These are phyloP conservation scores for Candida pini DNA, from an alignment of 805 yeast genomes.

Conservation along the genomic window DNA sequence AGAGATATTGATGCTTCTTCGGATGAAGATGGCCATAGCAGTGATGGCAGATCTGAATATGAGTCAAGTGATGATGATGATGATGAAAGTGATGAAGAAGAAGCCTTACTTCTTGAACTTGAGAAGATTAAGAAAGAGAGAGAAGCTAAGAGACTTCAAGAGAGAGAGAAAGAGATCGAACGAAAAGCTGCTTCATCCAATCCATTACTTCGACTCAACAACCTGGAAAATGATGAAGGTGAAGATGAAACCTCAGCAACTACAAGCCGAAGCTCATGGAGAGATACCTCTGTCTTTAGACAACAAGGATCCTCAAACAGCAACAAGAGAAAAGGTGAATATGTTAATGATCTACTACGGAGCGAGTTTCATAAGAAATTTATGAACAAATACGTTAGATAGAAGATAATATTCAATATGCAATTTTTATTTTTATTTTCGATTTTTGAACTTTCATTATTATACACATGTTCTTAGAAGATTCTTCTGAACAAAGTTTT, in stretches of 20 bases:
- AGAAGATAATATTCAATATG: not conserved
- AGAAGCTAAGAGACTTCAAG: slow-evolving; percentile 20
- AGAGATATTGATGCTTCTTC: slow-evolving; percentile 22
- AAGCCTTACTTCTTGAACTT: slow-evolving; percentile 38
- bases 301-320: not conserved
- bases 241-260: slow-evolving; percentile 6
- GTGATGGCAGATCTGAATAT: too few relatives aligned
- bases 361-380: slow-evolving; percentile 38
- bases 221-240: slow-evolving; percentile 7
- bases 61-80: slow-evolving; percentile 18
- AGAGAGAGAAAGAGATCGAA: slow-evolving; percentile 21
- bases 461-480: slow-evolving; percentile 2
- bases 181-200: slow-evolving; percentile 21
- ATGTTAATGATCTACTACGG: slow-evolving; percentile 28
- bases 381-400: slow-evolving; percentile 34
- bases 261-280: slow-evolving; percentile 28
- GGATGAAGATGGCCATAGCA: slow-evolving; percentile 34
- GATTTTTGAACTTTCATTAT: too few relatives aligned
- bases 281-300: slow-evolving; percentile 28
- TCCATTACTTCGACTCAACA: slow-evolving; percentile 18
- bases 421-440: too few relatives aligned
- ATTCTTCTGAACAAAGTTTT: slow-evolving; percentile 30
- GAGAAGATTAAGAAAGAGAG: slow-evolving; percentile 33
- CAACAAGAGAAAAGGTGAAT: slow-evolving; percentile 17
- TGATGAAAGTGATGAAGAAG: slow-evolving; percentile 46